Percentiles rank a stretch among this genome's conserved stretches.
These are phyloP conservation scores for Atalantia buxifolia DNA, from an alignment of 345 rosid genomes.

Conservation along the genomic window DNA sequence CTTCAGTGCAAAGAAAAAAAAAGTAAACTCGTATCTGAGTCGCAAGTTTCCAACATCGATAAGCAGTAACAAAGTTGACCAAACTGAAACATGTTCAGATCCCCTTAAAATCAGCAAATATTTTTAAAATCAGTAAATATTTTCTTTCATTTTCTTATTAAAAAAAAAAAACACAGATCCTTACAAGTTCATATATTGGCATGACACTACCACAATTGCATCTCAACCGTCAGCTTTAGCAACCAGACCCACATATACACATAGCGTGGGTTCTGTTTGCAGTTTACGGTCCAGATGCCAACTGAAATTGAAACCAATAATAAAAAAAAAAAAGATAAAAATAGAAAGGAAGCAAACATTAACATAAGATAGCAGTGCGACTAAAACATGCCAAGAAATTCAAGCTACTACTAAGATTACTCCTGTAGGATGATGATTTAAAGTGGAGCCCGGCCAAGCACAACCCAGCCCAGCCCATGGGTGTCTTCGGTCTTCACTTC, in stretches of 20 bases:
- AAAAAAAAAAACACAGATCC: background rate
- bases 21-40: too few species aligned
- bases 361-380: background rate
- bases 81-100: background rate
- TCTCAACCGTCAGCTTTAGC: background rate
- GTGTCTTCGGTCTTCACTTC: slow-evolving; percentile 2
- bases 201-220: background rate
- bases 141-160: too few species aligned
- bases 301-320: background rate
- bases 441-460: background rate
- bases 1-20: too few species aligned
- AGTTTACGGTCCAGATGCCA: background rate
- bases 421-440: background rate
- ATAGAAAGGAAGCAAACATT: background rate
- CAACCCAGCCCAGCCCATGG: background rate
- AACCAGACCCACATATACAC: background rate
- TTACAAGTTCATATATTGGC: background rate
- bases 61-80: background rate
- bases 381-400: too few species aligned
- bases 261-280: background rate
- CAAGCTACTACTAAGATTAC: background rate
- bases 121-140: too few species aligned
- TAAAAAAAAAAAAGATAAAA: background rate
- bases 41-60: background rate
- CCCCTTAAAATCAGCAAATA: background rate